Conservation (phyloP, 352 stramenopile genomes). For the Pelagophyceae sp. region DNA sequence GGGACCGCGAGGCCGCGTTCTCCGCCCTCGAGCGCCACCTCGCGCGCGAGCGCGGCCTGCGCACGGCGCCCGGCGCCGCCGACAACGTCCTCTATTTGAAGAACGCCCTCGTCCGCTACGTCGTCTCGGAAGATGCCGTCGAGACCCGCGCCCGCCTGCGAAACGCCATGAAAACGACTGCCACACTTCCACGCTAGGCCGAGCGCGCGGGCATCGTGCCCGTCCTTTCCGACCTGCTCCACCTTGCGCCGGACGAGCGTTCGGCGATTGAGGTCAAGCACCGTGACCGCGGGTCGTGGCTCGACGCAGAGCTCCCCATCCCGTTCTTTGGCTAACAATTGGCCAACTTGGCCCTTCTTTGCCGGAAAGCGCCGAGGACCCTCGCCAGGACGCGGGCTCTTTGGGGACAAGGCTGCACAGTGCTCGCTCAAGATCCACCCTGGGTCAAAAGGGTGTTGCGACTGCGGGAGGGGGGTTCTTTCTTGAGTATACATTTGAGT, state of each 20-base stretch:
- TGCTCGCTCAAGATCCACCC: no score
- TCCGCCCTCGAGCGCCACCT: neutral
- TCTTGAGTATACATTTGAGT: no score
- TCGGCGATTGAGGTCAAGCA: neutral
- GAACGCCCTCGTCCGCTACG: neutral
- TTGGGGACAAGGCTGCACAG: no score
- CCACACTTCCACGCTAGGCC: no score
- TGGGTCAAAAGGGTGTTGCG: no score
- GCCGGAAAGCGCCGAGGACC: neutral
- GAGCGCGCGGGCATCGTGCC: no score
- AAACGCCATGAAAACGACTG: no score
- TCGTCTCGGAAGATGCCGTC: neutral
- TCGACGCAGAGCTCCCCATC: neutral
- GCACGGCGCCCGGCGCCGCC: no score
- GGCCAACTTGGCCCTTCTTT: no score
- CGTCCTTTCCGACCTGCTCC: neutral
- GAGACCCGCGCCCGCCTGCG: neutral
- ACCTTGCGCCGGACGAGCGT: neutral
- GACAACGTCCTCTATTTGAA: neutral
- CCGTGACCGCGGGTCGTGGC: neutral
- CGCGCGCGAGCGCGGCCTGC: neutral
- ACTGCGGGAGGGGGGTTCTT: no score
- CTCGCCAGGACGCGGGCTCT: no score
- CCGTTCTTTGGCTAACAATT: neutral
- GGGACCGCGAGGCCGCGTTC: no score